These are phyloP conservation scores for Candida dubliniensis DNA, from an alignment of 1,139 yeast species.

Conservation along the genomic window DNA sequence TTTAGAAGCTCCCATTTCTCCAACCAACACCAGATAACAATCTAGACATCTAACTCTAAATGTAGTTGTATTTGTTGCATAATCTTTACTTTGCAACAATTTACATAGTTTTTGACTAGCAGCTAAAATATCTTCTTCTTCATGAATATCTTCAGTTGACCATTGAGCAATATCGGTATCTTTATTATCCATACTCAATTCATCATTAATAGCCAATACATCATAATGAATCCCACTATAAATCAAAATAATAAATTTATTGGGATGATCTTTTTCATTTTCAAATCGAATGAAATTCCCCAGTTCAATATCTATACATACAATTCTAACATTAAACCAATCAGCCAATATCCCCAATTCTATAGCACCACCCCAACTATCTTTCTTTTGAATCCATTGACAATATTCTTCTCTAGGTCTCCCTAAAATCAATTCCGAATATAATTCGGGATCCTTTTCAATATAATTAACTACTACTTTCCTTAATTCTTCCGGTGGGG, in stretches of 20 bases:
- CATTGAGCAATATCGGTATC: conserved; percentile 43
- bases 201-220: conserved; percentile 47
- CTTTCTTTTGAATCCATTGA: conserved; percentile 59
- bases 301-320: conserved; percentile 69
- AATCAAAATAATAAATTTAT: conserved; percentile 52
- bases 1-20: conserved; percentile 65
- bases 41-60: conserved; percentile 59
- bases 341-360: conserved; percentile 67
- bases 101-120: conserved; percentile 32
- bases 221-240: conserved; percentile 82
- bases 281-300: conserved; percentile 57
- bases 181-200: conserved; percentile 21
- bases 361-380: conserved; percentile 87
- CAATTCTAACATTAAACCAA: conserved; percentile 52
- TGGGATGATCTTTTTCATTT: conserved; percentile 32
- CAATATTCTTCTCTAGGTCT: conserved; percentile 51
- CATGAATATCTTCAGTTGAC: conserved; percentile 30
- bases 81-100: conserved; percentile 51
- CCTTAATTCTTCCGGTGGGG: conserved; percentile 45
- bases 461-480: conserved; percentile 49
- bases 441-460: conserved; percentile 40
- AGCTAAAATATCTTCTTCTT: conserved; percentile 17
- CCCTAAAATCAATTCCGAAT: conserved; percentile 62
- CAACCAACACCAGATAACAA: conserved; percentile 55
- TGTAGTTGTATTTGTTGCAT: conserved; percentile 65